A percentile compares a stretch with the other conserved stretches of the same genome.
Conservation (phyloP, 2,329 filamentous ascomycete genomes). For the Atkinsonella hypoxylon region DNA sequence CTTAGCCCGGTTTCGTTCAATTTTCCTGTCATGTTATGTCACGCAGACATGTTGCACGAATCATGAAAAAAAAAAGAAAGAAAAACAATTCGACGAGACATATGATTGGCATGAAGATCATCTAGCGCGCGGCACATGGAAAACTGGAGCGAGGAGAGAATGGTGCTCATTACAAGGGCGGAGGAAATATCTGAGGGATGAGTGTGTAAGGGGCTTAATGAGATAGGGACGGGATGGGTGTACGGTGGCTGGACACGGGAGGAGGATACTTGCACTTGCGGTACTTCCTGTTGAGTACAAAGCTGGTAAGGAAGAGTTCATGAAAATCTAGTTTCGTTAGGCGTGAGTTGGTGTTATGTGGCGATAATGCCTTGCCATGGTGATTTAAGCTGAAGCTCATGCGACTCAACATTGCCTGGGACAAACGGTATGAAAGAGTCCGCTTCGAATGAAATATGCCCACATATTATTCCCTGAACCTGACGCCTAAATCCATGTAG, state of each 20-base stretch:
- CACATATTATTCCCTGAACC: too few relatives aligned
- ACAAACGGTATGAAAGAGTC: too few relatives aligned
- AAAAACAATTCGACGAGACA: background rate
- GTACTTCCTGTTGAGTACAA: too few relatives aligned
- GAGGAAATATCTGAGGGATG: background rate
- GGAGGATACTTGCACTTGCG: background rate
- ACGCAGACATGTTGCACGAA: constrained; percentile 1
- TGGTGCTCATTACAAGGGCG: background rate
- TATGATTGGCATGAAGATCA: background rate
- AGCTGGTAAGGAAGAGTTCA: too few relatives aligned
- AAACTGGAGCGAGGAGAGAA: background rate
- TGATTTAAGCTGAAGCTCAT: too few relatives aligned
- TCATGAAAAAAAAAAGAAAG: background rate
- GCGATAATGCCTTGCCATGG: too few relatives aligned
- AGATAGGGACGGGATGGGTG: background rate
- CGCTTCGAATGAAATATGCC: too few relatives aligned
- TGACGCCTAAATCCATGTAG: too few relatives aligned
- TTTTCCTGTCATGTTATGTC: background rate
- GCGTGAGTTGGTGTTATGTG: too few relatives aligned
- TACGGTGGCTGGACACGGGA: background rate
- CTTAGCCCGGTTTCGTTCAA: background rate
- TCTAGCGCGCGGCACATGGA: background rate
- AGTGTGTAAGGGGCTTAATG: background rate
- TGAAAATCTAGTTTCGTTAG: too few relatives aligned
- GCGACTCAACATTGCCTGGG: too few relatives aligned